Conservation (phyloP, 2,329 filamentous ascomycete genomes). For the Claviceps monticola region DNA sequence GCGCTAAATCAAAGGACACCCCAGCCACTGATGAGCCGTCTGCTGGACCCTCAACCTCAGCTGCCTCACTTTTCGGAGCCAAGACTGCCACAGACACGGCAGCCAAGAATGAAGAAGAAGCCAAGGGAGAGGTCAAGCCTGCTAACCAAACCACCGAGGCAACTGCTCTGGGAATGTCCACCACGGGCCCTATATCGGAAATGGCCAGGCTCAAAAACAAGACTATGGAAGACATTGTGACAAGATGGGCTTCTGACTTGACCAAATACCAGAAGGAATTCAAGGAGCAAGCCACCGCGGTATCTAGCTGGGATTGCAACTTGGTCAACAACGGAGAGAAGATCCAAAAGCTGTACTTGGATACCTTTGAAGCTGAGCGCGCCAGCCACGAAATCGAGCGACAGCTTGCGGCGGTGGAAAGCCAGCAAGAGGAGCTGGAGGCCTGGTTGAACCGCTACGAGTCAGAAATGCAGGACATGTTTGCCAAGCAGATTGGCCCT, state of each 20-base stretch:
- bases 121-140: slow-evolving; percentile 16
- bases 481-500: slow-evolving; percentile 62
- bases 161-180: slow-evolving; percentile 52
- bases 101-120: slow-evolving; percentile 8
- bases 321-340: slow-evolving; percentile 90
- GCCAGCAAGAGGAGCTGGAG: slow-evolving; percentile 82
- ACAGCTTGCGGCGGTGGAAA: slow-evolving; percentile 77
- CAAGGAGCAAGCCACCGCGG: slow-evolving; percentile 74
- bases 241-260: slow-evolving; percentile 87
- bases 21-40: slow-evolving; percentile 16
- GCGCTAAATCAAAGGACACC: slow-evolving; percentile 13
- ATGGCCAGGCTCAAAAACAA: slow-evolving; percentile 92
- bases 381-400: slow-evolving; percentile 89
- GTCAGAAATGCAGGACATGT: slow-evolving; percentile 77
- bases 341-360: slow-evolving; percentile 83
- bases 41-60: slow-evolving; percentile 11
- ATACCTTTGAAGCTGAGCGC: slow-evolving; percentile 85
- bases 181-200: slow-evolving; percentile 65
- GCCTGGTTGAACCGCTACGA: slow-evolving; percentile 86
- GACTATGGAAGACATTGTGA: slow-evolving; percentile 98
- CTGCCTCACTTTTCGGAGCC: slow-evolving; percentile 18
- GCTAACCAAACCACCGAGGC: slow-evolving; percentile 17
- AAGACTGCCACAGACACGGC: slow-evolving; percentile 18
- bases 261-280: slow-evolving; percentile 97
- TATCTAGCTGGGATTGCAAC: slow-evolving; percentile 82